Evolutionary conservation across 2,329 filamentous ascomycete genomes (phyloP), one percentile per base, ranked within the genome.

Genomic region (Seiridium cupressi): DNA sequence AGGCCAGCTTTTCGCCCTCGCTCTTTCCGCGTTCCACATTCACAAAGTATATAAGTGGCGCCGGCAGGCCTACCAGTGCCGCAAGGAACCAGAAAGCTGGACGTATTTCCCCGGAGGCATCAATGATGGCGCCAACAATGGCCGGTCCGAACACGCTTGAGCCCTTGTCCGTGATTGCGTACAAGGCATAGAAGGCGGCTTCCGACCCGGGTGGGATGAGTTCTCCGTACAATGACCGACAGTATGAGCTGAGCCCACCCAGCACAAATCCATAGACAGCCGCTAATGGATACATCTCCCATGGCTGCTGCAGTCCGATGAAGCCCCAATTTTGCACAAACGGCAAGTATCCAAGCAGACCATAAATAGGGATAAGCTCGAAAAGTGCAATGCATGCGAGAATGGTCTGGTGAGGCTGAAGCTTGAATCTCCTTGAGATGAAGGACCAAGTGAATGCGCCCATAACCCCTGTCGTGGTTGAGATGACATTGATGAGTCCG

Each of bases 131-230:
- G 1, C 93, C 95, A 0, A 99, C 95, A 71, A 99, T 94, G 0
- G 92, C 90, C 0, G 95, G 95, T 0, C 95, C 95, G 74, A 99
- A 97, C 2, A 98, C 82, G 71, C 91, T 96, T 31, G 91, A 95
- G 1, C 94, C 93, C 75, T 99, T 99, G 74, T 99, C 95, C 1
- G 95, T 98, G 64, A 98, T 97, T 42, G 95, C 95, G 72, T 98
- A 99, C 1, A 99, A 81, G 0, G 94, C 93, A 72, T 96, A 99
- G 72, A 99, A 99, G 0, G 94, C 93, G 0, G 95, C 93, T 76
- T 99, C 95, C 36, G 90, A 96, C 3, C 95, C 95, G 0, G 92
- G 92, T 1, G 95, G 95, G 59, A 99, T 96, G 60, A 99, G 82
- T 74, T 98, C 93, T 44, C 93, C 93, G 71, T 92, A 99, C 4